Percentiles rank a stretch among this genome's conserved stretches.
These are phyloP conservation scores for Crithidia thermophila DNA, from an alignment of 208 protist species.

Conservation along the genomic window DNA sequence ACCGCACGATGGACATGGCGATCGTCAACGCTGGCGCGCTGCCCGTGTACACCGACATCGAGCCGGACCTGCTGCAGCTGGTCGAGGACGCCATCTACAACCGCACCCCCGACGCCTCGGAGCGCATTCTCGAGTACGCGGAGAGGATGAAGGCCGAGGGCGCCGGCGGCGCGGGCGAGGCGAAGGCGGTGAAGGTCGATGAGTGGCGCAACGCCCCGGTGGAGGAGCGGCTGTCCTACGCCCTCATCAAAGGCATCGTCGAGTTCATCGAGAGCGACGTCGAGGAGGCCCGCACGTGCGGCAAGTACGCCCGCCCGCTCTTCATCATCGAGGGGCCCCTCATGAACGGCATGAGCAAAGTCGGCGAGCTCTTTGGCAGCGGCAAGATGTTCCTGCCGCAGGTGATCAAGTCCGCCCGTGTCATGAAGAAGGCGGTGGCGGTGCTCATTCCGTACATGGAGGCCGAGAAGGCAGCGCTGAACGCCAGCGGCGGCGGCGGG, in stretches of 20 bases:
- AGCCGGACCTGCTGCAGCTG: conserved; percentile 77
- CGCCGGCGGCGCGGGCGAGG: conserved; percentile 21
- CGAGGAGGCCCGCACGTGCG: conserved; percentile 89
- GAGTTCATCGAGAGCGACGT: conserved; percentile 94
- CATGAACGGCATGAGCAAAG: conserved; percentile 95
- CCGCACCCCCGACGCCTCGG: conserved; percentile 76
- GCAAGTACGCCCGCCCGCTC: conserved; percentile 58
- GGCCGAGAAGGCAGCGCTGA: conserved; percentile 71
- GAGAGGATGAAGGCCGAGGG: conserved; percentile 55
- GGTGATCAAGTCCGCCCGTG: conserved; percentile 95
- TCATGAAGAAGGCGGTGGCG: conserved; percentile 98
- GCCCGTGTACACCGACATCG: conserved; percentile 96
- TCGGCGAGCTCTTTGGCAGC: conserved; percentile 96
- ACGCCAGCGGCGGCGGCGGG: conserved; percentile 21
- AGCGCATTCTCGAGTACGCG: conserved; percentile 90
- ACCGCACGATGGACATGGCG: conserved; percentile 95
- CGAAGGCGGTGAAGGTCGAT: conserved; percentile 51
- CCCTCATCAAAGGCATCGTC: conserved; percentile 96
- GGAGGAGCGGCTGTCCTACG: conserved; percentile 88
- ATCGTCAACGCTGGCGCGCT: conserved; percentile 97
- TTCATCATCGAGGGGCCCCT: conserved; percentile 96
- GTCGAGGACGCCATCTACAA: conserved; percentile 96
- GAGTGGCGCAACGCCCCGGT: conserved; percentile 90
- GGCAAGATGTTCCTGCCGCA: conserved; percentile 99
- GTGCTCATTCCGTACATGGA: conserved; percentile 97